Evolutionary conservation across 2,329 filamentous ascomycete genomes (phyloP), one percentile per base, ranked within the genome.

Genomic region (Pseudogymnoascus sp.): DNA sequence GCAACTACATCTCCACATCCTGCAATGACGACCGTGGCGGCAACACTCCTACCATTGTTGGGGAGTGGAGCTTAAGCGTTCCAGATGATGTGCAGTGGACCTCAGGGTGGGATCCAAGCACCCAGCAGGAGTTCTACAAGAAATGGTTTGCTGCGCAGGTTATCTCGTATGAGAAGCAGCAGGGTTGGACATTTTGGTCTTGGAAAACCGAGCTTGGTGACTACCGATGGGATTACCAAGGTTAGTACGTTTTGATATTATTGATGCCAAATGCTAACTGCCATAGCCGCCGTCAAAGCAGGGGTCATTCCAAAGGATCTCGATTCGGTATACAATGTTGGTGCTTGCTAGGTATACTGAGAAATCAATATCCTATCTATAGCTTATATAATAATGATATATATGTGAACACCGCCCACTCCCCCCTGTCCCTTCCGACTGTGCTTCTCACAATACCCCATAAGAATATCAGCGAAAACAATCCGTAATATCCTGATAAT

Each of bases 171-270:
- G 84, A 87, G 73, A 77, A 77, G 63, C 66, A 74, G 1, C 74
- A 76, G 7, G 83, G 83, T 0, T 86, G 82, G 83, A 71, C 83
- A 2, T 87, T 85, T 68, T 87, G 84, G 84, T 78, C 78, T 0
- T 87, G 83, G 84, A 87, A 86, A 72, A 70, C 72, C 3, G 70
- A 82, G 70, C 15, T 78, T 64, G 76, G 74, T 37, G 78, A 82
- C 67, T 81, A 77, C 72, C 70, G 79, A 21, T 82, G 80, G 80
- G 78, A 77, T 65, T 83, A 83, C 67, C 71, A 76, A 69, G 75
- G 69, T 65, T 60, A 23, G 61, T 63, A 21, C 15, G 31, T 42
- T n/a, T 26, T 10, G 13, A 50, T n/a, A 50, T 26, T 33, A 21
- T 26, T 33, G 17, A 29, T 62, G 29, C 40, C 42, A 17, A 59